A percentile compares a stretch with the other conserved stretches of the same genome.
phyloP scores from a whole-genome alignment of 2,329 filamentous ascomycete genomes.

The Aureobasidium pullulans region DNA sequence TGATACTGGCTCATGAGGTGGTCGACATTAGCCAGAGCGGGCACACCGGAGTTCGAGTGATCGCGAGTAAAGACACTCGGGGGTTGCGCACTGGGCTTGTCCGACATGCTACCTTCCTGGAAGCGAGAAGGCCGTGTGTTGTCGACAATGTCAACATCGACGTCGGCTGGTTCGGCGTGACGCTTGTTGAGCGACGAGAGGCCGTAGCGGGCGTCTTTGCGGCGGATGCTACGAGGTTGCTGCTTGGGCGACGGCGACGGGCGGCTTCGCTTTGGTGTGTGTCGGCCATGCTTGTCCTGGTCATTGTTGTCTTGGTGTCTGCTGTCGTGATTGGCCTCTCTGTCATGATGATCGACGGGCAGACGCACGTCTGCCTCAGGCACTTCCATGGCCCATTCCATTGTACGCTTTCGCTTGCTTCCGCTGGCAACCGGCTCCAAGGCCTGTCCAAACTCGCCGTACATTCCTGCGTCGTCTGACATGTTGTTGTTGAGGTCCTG shows the following conservation, averaged over 20 bases:
- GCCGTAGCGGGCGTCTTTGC: constrained; percentile 28
- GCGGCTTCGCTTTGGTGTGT: constrained; percentile 16
- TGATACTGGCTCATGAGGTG: constrained; percentile 34
- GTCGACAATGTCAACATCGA: neutral
- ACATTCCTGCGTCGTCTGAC: constrained; percentile 5
- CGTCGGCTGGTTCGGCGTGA: constrained; percentile 20
- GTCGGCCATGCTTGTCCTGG: neutral
- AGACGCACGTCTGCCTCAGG: constrained; percentile 7
- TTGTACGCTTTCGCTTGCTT: constrained; percentile 9
- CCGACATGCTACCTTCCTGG: constrained; percentile 78
- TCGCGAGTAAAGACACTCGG: constrained; percentile 58
- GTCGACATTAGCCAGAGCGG: constrained; percentile 29
- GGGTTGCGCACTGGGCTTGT: constrained; percentile 64
- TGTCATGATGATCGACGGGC: neutral
- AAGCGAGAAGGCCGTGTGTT: constrained; percentile 54
- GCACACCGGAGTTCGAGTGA: constrained; percentile 12
- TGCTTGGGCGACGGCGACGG: constrained; percentile 16
- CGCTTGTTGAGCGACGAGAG: constrained; percentile 29
- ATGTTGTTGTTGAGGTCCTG: constrained; percentile 1
- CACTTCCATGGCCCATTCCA: constrained; percentile 11
- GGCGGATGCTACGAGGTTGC: constrained; percentile 24
- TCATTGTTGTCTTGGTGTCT: neutral
- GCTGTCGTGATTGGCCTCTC: neutral
- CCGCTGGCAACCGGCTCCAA: neutral
- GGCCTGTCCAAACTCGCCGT: constrained; percentile 6